These are phyloP conservation scores for Westerdykella ornata DNA, from an alignment of 2,329 filamentous ascomycete species.

Conservation along the genomic window DNA sequence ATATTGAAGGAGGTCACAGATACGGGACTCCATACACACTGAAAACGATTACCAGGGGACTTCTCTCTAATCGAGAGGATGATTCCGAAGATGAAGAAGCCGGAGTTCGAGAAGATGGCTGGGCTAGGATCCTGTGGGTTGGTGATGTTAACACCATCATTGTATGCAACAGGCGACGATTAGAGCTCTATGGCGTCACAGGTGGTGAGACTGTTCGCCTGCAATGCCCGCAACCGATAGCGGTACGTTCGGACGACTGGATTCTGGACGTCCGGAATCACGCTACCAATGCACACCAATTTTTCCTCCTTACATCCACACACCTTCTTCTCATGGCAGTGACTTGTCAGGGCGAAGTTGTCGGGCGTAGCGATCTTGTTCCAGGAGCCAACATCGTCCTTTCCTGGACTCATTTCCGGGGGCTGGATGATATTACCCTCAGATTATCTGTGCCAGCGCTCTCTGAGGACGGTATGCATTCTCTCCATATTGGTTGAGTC, in stretches of 20 bases:
- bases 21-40: slow-evolving; percentile 26
- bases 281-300: slow-evolving; percentile 42
- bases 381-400: slow-evolving; percentile 37
- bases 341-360: slow-evolving; percentile 20
- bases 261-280: slow-evolving; percentile 54
- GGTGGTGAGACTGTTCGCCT: slow-evolving; percentile 14
- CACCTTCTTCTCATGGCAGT: slow-evolving; percentile 48
- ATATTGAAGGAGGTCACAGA: slow-evolving; percentile 39
- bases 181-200: slow-evolving; percentile 34
- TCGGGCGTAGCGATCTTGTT: slow-evolving; percentile 11
- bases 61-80: slow-evolving; percentile 8
- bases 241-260: slow-evolving; percentile 35
- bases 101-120: slow-evolving; percentile 42
- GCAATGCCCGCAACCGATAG: slow-evolving; percentile 20
- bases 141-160: slow-evolving; percentile 44
- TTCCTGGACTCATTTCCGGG: slow-evolving; percentile 50
- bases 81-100: slow-evolving; percentile 29
- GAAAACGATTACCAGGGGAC: slow-evolving; percentile 28
- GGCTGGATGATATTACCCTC: slow-evolving; percentile 48
- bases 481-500: background rate
- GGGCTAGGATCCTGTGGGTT: slow-evolving; percentile 47
- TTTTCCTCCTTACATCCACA: slow-evolving; percentile 54
- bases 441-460: slow-evolving; percentile 25
- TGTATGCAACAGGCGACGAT: slow-evolving; percentile 45
- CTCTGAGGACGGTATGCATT: slow-evolving; percentile 27